These are phyloP conservation scores for Wickerhamiella brachini DNA, from an alignment of 805 yeast genomes.

Conservation along the genomic window DNA sequence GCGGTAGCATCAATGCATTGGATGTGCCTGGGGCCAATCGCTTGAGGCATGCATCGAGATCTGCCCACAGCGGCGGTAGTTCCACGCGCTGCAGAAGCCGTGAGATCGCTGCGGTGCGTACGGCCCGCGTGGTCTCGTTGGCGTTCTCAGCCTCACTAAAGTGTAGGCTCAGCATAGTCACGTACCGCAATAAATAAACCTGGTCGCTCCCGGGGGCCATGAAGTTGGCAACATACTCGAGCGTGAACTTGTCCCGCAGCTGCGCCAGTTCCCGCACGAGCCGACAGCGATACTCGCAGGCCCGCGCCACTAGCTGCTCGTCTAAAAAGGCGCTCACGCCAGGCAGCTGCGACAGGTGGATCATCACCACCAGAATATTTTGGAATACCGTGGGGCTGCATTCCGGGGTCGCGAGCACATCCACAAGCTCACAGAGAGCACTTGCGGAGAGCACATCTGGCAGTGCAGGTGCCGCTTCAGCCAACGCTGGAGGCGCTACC, in stretches of 20 bases:
- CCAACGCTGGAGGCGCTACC: too few relatives aligned
- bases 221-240: background rate
- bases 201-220: background rate
- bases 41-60: conserved; percentile 35
- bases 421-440: conserved; percentile 40
- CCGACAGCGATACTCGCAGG: background rate
- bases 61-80: background rate
- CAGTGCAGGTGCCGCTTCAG: too few relatives aligned
- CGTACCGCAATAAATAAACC: background rate
- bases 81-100: background rate
- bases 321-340: conserved; percentile 9
- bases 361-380: conserved; percentile 69
- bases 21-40: conserved; percentile 43
- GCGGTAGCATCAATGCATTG: conserved; percentile 69
- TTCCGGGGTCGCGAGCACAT: conserved; percentile 63
- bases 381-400: conserved; percentile 78
- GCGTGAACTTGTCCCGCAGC: background rate
- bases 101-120: background rate
- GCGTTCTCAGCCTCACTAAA: background rate
- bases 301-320: background rate
- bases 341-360: conserved; percentile 48
- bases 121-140: background rate
- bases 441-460: too few relatives aligned
- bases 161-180: background rate
- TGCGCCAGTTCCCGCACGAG: background rate